Evolutionary conservation across 2,329 filamentous ascomycete genomes (phyloP).

Genomic region (Plectosphaerella cucumerina): DNA sequence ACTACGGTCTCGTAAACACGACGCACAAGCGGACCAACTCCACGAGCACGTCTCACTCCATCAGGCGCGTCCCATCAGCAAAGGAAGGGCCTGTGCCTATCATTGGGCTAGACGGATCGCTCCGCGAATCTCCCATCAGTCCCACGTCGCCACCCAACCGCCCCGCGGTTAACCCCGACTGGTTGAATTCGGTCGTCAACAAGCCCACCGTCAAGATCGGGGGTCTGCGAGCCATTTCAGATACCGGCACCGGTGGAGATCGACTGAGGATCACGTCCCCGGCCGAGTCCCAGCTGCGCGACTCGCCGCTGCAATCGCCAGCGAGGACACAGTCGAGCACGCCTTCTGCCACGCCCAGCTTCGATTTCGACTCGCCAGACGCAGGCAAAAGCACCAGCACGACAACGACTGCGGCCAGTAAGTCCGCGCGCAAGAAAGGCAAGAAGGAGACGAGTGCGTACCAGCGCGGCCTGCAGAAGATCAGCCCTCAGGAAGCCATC

Average conservation of each 20-base stretch:
- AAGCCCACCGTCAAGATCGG: constrained; percentile 47
- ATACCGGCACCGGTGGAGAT: constrained; percentile 55
- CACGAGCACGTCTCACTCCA: constrained; percentile 51
- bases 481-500: constrained; percentile 79
- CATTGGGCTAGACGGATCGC: constrained; percentile 35
- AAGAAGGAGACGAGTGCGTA: constrained; percentile 98
- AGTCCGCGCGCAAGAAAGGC: constrained; percentile 60
- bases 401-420: constrained; percentile 40
- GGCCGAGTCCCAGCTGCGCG: constrained; percentile 45
- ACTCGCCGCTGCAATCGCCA: constrained; percentile 57
- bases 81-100: constrained; percentile 52
- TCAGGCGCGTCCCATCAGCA: constrained; percentile 44
- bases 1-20: constrained; percentile 52
- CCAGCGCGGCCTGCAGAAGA: constrained; percentile 77
- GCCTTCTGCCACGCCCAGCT: constrained; percentile 61
- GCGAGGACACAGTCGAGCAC: constrained; percentile 74
- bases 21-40: constrained; percentile 59
- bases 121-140: constrained; percentile 32
- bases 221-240: constrained; percentile 82
- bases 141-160: constrained; percentile 37
- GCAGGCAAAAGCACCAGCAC: constrained; percentile 52
- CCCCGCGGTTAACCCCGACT: constrained; percentile 47
- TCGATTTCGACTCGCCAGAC: constrained; percentile 75
- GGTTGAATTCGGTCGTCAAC: constrained; percentile 47
- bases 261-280: constrained; percentile 48